Evolutionary conservation across 306 rosid species (phyloP).

Genomic region (Abrus pulchellus): DNA sequence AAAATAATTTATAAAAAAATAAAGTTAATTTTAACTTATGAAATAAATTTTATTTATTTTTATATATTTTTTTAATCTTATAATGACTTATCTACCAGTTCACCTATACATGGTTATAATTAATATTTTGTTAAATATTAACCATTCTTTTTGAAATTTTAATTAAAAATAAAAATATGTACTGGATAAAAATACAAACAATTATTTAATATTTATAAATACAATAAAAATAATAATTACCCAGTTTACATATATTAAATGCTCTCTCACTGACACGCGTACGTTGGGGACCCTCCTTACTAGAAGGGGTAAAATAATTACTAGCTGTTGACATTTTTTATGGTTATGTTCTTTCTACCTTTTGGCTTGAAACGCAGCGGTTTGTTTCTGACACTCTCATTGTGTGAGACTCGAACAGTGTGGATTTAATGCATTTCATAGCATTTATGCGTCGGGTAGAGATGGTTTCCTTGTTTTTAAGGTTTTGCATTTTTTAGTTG

Average conservation of each 20-base stretch:
- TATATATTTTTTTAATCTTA: too few relatives aligned
- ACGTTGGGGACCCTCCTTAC: not conserved
- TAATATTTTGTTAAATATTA: too few relatives aligned
- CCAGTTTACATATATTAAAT: not conserved
- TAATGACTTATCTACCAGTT: too few relatives aligned
- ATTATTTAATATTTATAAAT: too few relatives aligned
- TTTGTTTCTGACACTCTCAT: constrained; percentile 45
- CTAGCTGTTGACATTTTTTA: not conserved
- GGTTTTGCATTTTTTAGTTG: not conserved
- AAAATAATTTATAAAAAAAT: too few relatives aligned
- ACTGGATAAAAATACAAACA: too few relatives aligned
- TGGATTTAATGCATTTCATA: constrained; percentile 50
- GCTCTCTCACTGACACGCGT: not conserved
- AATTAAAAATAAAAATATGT: not conserved
- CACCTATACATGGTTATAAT: too few relatives aligned
- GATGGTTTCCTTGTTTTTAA: constrained; percentile 23
- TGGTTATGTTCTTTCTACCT: not conserved
- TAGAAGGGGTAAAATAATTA: not conserved
- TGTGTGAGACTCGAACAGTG: constrained; percentile 13
- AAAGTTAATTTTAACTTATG: too few relatives aligned
- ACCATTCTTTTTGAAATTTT: not conserved
- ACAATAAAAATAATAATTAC: too few relatives aligned
- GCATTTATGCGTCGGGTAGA: constrained; percentile 55
- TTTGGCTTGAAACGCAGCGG: not conserved
- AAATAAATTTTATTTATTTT: too few relatives aligned